Base-by-base conservation (phyloP, 768 basidiomycete species). In the Termitomyces eurrhizus region DNA sequence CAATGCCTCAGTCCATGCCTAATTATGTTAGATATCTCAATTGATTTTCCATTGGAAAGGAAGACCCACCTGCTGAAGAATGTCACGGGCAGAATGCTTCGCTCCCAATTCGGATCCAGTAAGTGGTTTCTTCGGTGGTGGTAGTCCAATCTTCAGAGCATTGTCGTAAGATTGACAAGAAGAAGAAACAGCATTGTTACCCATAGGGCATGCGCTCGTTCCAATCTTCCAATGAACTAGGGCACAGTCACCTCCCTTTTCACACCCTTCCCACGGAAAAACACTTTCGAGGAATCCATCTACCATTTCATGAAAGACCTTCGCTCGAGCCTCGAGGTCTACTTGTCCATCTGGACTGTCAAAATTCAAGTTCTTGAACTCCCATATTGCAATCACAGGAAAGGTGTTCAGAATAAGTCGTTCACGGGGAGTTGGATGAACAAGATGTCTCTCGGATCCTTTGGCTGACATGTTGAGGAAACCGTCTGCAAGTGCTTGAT, bases 211-310 rank as follows among this genome's bases (percentile, higher is more conserved):
- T 29, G 53, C 39, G 16, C 16, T 54, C 16, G 12, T 13, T 24
- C 51, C 36, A 11, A 4, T 29, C 29, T 29, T 29, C 29, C 39
- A 44, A 44, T 55, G 54, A 9, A 21, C n/a, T 42, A 55, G 4
- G 0, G n/a, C 32, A 4, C 51, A 59, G 4, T 59, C 29, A 1
- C 13, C 5, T 42, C 51, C 51, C 37, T 44, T 32, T 48, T 58
- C 57, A 11, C 57, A 58, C 4, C 8, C 49, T 59, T 24, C 58
- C 58, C 58, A 59, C 7, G 51, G 51, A 37, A 59, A 59, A 5
- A 24, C 9, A 1, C 51, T 24, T 18, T 29, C n/a, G 4, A 45
- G 33, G 26, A 52, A 59, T 41, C 29, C 37, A 11, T 52, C 26
- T 7, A 45, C 33, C 26, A 59, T 52, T 12, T 45, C 49, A 44